Conservation (phyloP, 768 basidiomycete species). For the Dacryopinax primogenitus region DNA sequence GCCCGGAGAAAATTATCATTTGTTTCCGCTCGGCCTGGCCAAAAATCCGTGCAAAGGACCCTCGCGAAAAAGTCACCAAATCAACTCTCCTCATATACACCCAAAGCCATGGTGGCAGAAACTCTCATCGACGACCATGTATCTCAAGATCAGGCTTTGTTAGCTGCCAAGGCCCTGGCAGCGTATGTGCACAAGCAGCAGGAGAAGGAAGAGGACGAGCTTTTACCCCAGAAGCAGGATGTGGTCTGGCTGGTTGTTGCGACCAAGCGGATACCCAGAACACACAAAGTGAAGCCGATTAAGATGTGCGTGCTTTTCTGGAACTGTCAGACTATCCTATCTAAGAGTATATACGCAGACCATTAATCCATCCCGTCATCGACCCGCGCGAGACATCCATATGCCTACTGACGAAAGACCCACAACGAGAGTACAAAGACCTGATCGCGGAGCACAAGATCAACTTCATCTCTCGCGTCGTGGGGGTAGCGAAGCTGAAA, state of each 20-base stretch:
- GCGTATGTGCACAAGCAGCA: conserved; percentile 53
- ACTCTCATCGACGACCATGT: conserved; percentile 50
- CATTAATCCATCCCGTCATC: background rate
- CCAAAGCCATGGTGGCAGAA: background rate
- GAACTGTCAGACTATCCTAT: background rate
- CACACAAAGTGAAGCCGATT: conserved; percentile 63
- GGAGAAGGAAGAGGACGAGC: conserved; percentile 43
- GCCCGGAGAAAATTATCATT: background rate
- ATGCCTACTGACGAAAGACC: background rate
- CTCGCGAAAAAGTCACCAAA: background rate
- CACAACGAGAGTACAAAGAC: background rate
- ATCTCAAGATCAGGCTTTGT: conserved; percentile 55
- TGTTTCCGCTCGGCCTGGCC: conserved; percentile 3
- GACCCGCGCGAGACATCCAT: background rate
- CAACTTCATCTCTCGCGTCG: background rate
- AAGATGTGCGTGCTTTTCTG: conserved; percentile 55
- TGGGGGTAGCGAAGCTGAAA: background rate
- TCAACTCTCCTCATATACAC: background rate
- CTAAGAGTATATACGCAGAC: no score
- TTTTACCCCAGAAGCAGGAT: conserved; percentile 67
- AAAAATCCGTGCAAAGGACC: conserved; percentile 5
- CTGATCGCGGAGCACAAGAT: background rate
- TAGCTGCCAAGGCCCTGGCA: conserved; percentile 67
- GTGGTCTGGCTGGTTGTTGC: conserved; percentile 80
- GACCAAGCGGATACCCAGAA: conserved; percentile 67